phyloP scores from a whole-genome alignment of 176 grass and related monocot genomes.

The Avena eriantha region DNA sequence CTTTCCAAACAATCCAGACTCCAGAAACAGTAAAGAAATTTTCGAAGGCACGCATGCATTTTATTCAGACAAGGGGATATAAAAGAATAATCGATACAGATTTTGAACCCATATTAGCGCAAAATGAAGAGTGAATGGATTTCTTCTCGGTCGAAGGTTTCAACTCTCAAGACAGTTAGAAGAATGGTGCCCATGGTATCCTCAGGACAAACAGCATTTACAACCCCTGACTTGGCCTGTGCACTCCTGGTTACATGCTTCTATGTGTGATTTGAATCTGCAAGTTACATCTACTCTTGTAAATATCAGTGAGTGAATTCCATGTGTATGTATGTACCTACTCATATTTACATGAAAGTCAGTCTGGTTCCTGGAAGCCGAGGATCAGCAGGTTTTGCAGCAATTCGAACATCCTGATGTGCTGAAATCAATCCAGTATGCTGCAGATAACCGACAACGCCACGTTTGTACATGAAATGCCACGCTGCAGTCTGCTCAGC shows the following conservation, averaged over 20 bases:
- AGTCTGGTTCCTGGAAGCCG: slow-evolving; percentile 28
- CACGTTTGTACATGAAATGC: slow-evolving; percentile 30
- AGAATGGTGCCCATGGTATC: slow-evolving; percentile 43
- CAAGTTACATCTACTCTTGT: slow-evolving; percentile 60
- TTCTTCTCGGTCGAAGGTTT: slow-evolving; percentile 18
- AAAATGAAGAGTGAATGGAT: slow-evolving; percentile 8
- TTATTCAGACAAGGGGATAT: neutral
- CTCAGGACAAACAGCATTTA: slow-evolving; percentile 61
- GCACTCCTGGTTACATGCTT: slow-evolving; percentile 55
- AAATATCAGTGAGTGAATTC: slow-evolving; percentile 62
- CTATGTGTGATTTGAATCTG: slow-evolving; percentile 64
- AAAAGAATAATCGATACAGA: neutral
- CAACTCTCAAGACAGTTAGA: slow-evolving; percentile 26
- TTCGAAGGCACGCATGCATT: neutral
- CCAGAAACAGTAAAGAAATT: neutral
- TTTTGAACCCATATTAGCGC: neutral
- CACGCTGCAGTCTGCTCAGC: slow-evolving; percentile 5
- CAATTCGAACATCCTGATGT: slow-evolving; percentile 11
- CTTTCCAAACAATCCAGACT: slow-evolving; percentile 19
- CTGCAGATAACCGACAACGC: slow-evolving; percentile 32
- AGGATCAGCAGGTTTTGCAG: slow-evolving; percentile 20
- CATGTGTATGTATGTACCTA: slow-evolving; percentile 52
- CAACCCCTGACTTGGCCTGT: slow-evolving; percentile 46
- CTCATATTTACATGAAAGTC: slow-evolving; percentile 64
- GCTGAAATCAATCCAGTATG: slow-evolving; percentile 35